Evolutionary conservation across 192 early-diverging fungal genomes (phyloP).

Genomic region (Umbelopsis isabellina): DNA sequence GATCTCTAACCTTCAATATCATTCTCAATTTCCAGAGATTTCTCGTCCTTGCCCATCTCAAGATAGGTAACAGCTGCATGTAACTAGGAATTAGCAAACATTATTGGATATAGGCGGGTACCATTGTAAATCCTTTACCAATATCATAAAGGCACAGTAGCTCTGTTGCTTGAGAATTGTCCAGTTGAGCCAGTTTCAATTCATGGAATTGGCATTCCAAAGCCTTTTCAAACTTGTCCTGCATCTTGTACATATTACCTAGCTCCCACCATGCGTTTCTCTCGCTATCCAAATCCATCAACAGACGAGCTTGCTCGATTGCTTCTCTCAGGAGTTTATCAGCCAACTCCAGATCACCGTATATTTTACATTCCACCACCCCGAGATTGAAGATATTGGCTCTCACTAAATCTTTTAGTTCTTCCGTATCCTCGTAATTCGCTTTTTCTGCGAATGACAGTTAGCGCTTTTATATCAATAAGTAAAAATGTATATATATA

Average conservation of each 20-base stretch:
- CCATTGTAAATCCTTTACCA: not conserved
- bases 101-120: not conserved
- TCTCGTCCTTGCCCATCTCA: not conserved
- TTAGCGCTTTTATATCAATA: not conserved
- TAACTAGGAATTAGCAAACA: not conserved
- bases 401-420: constrained; percentile 6
- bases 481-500: not conserved
- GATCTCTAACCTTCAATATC: not conserved
- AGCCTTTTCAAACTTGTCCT: not conserved
- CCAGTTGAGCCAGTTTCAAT: constrained; percentile 12
- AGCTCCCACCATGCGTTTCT: constrained; percentile 28
- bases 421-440: not conserved
- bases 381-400: constrained; percentile 25
- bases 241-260: constrained; percentile 7
- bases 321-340: not conserved
- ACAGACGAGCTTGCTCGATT: not conserved
- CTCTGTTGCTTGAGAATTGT: constrained; percentile 7
- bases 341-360: not conserved
- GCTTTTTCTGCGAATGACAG: not conserved
- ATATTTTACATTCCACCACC: constrained; percentile 11
- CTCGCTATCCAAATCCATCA: constrained; percentile 13
- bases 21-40: not conserved
- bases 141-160: constrained; percentile 12
- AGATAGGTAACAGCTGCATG: not conserved
- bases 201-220: constrained; percentile 24